A percentile compares a stretch with the other conserved stretches of the same genome.
phyloP scores from a whole-genome alignment of 2,329 filamentous ascomycete species.

The Phialocephala subalpina region DNA sequence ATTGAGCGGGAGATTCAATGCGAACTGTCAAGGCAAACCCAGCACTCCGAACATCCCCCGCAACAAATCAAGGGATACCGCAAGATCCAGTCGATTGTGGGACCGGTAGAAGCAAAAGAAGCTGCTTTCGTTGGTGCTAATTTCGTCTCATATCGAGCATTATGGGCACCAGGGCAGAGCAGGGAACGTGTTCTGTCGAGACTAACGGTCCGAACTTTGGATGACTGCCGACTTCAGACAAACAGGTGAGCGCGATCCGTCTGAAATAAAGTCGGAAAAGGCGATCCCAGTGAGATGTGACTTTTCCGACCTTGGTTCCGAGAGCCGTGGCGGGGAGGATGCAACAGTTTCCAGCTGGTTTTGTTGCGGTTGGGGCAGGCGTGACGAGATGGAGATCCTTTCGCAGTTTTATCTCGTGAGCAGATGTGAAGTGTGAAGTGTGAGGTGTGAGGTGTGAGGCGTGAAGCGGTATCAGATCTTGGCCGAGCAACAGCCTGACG shows the following conservation, averaged over 20 bases:
- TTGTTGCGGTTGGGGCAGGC: slow-evolving; percentile 14
- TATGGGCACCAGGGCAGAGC: slow-evolving; percentile 27
- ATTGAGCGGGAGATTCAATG: slow-evolving; percentile 38
- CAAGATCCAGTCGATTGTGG: slow-evolving; percentile 9
- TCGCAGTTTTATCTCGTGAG: slow-evolving; percentile 21
- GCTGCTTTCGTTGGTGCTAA: slow-evolving; percentile 33
- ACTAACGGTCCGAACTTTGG: slow-evolving; percentile 27
- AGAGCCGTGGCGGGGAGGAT: not conserved
- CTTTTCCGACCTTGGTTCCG: not conserved
- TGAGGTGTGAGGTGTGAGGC: no score
- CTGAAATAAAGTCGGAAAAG: slow-evolving; percentile 13
- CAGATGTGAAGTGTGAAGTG: not conserved
- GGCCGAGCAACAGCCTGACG: slow-evolving; percentile 18
- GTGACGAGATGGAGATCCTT: slow-evolving; percentile 11
- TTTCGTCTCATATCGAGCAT: slow-evolving; percentile 39
- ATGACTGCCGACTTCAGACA: slow-evolving; percentile 10
- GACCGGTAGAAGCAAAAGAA: slow-evolving; percentile 19
- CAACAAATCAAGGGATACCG: slow-evolving; percentile 5
- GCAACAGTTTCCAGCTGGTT: slow-evolving; percentile 14
- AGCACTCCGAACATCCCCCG: slow-evolving; percentile 23
- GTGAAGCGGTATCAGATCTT: slow-evolving; percentile 27
- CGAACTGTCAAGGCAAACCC: slow-evolving; percentile 27
- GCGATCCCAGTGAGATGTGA: slow-evolving; percentile 3
- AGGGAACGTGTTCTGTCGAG: slow-evolving; percentile 23
- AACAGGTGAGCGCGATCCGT: slow-evolving; percentile 8